Evolutionary conservation across 352 stramenopile species (phyloP), one percentile per base, ranked within the genome.

Genomic region (Phytophthora syringae): DNA sequence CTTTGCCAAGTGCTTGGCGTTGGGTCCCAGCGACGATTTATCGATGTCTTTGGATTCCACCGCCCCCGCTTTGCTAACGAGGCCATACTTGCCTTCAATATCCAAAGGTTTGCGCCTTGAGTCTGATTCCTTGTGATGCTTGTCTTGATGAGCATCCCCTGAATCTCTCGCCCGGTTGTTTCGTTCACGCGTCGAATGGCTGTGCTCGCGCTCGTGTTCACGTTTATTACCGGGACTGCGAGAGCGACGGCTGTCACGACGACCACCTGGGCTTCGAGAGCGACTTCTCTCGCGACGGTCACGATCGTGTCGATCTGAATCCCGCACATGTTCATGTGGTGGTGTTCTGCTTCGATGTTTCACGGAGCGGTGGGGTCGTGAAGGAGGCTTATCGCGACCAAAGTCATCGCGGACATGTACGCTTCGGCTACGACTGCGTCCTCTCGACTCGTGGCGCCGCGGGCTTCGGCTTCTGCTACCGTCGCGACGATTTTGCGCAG

Each of bases 1-100:
- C 44, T 89, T 85, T 25, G 77, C 84, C 7, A 96, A 44, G 20
- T 90, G 87, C 60, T 93, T 94, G 1, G 70, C 74, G 47, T 89
- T 94, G 0, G 88, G 88, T n/a, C 88, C 86, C 4, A 96, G 70
- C 7, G 84, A 91, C 11, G 82, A 71, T 54, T 72, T 88, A 69
- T 96, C 86, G 11, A 96, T 67, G 43, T 96, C 72, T 34, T 86
- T 88, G 34, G 74, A 88, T 64, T 89, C 73, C 16, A 83, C 78
- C 12, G 85, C 84, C 65, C 83, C 84, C 2, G 76, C 58, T 43
- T 65, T 75, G 25, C 64, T 82, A 20, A 94, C 76, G 9, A 94
- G 67, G 20, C 86, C 88, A 62, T 94, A 92, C 53, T 87, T 87
- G 6, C 70, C 73, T 0, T 71, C 68, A 0, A 16, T 47, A 21